These are phyloP conservation scores for Xylariaceae sp. DNA, from an alignment of 2,329 filamentous ascomycete genomes.

Conservation along the genomic window DNA sequence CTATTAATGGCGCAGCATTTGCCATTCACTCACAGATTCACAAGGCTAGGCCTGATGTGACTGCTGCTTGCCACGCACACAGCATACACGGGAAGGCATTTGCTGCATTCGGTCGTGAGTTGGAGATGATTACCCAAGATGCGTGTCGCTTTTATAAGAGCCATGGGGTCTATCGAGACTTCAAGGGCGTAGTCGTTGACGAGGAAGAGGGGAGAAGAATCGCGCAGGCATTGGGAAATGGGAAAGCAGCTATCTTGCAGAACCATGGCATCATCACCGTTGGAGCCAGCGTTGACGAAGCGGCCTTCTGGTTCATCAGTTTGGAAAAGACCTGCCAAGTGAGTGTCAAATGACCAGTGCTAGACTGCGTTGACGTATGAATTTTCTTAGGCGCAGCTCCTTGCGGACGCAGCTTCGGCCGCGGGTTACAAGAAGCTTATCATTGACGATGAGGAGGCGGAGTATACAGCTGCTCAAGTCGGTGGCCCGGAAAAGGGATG, in stretches of 20 bases:
- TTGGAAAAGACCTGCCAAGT: slow-evolving; percentile 45
- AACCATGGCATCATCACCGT: slow-evolving; percentile 43
- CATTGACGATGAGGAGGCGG: slow-evolving; percentile 25
- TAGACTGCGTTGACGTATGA: no score
- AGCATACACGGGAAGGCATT: slow-evolving; percentile 57
- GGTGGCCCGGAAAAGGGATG: slow-evolving; percentile 28
- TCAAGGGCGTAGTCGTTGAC: slow-evolving; percentile 57
- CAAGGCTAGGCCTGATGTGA: slow-evolving; percentile 53
- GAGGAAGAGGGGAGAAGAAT: slow-evolving; percentile 54
- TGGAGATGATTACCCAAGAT: slow-evolving; percentile 61
- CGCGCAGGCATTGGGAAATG: slow-evolving; percentile 39
- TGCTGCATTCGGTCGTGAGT: slow-evolving; percentile 49
- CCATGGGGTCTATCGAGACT: slow-evolving; percentile 55
- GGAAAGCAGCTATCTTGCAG: slow-evolving; percentile 52
- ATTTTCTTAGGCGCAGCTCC: slow-evolving; percentile 45
- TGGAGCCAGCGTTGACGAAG: slow-evolving; percentile 55
- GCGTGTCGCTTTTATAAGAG: slow-evolving; percentile 54
- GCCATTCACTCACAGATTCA: slow-evolving; percentile 57
- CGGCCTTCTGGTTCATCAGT: slow-evolving; percentile 57
- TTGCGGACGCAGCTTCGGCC: slow-evolving; percentile 42
- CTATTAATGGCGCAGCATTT: slow-evolving; percentile 56
- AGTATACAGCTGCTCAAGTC: slow-evolving; percentile 5
- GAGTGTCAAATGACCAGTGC: no score
- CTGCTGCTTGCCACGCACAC: slow-evolving; percentile 59
- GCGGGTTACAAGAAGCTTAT: slow-evolving; percentile 20